Evolutionary conservation across 2,329 filamentous ascomycete species (phyloP).

Genomic region (Sporothrix dimorphospora): DNA sequence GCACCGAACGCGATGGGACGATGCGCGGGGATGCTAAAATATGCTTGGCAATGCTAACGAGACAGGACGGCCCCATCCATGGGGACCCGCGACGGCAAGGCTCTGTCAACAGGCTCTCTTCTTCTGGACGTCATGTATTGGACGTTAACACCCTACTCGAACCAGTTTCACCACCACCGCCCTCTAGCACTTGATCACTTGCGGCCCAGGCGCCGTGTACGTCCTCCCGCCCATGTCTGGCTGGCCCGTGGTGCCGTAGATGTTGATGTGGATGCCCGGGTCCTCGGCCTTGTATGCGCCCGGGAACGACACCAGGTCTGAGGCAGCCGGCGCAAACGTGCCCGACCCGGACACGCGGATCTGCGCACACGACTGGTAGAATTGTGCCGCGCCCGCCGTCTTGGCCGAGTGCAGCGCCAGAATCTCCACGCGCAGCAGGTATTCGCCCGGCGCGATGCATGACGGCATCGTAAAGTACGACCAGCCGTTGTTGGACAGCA

Average conservation of each 20-base stretch:
- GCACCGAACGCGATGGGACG: slow-evolving; percentile 7
- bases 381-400: slow-evolving; percentile 45
- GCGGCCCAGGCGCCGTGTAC: slow-evolving; percentile 46
- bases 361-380: slow-evolving; percentile 51
- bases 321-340: slow-evolving; percentile 43
- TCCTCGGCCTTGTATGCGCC: slow-evolving; percentile 50
- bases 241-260: slow-evolving; percentile 48
- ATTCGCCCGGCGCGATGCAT: slow-evolving; percentile 57
- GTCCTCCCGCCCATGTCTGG: slow-evolving; percentile 48
- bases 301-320: slow-evolving; percentile 49
- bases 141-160: not conserved
- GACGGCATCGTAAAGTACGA: slow-evolving; percentile 53
- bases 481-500: slow-evolving; percentile 50
- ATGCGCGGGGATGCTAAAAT: slow-evolving; percentile 12
- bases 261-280: slow-evolving; percentile 52
- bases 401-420: slow-evolving; percentile 57
- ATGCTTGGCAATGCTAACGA: slow-evolving; percentile 19
- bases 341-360: slow-evolving; percentile 47
- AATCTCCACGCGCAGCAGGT: slow-evolving; percentile 58
- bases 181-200: slow-evolving; percentile 40
- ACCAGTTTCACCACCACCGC: not conserved
- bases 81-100: slow-evolving; percentile 2
- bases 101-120: not conserved
- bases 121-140: not conserved
- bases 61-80: not conserved